phyloP scores from a whole-genome alignment of 1,284 basidiomycete genomes.

The Sanghuangporus sanghuang region DNA sequence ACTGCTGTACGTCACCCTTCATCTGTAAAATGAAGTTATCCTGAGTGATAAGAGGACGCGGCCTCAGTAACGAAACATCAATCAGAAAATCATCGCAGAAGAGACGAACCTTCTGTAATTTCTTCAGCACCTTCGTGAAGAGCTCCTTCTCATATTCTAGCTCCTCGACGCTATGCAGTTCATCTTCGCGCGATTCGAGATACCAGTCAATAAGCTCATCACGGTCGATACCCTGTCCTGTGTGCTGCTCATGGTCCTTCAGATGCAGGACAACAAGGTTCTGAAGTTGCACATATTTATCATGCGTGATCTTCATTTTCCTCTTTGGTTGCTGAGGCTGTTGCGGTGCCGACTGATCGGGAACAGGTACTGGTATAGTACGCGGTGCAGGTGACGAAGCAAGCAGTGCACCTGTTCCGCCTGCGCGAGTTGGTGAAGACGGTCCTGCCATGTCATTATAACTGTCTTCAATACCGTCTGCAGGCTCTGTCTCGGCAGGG shows the following conservation, averaged over 20 bases:
- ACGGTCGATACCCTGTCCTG: conserved; percentile 74
- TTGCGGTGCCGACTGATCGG: conserved; percentile 10
- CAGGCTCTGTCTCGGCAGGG: conserved; percentile 47
- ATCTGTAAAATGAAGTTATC: conserved; percentile 86
- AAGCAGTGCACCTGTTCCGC: conserved; percentile 28
- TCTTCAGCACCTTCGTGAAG: conserved; percentile 84
- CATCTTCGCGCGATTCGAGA: conserved; percentile 82
- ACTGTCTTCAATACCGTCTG: conserved; percentile 55
- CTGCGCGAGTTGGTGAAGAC: conserved; percentile 22
- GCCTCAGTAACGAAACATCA: neutral
- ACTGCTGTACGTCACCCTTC: conserved; percentile 76
- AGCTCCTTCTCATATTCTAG: conserved; percentile 91
- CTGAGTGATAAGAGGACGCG: conserved; percentile 34
- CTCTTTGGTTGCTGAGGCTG: conserved; percentile 45
- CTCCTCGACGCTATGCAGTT: conserved; percentile 82
- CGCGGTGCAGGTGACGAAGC: conserved; percentile 35
- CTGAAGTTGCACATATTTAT: conserved; percentile 90
- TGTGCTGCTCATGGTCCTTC: conserved; percentile 71
- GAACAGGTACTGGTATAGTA: conserved; percentile 28
- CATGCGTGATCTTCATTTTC: conserved; percentile 91
- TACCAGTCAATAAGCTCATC: conserved; percentile 97
- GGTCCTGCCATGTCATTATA: conserved; percentile 33
- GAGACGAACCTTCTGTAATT: conserved; percentile 78
- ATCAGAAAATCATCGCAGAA: neutral
- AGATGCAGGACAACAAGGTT: conserved; percentile 85